Percentiles rank a stretch among this genome's conserved stretches.
These are phyloP conservation scores for Metroxylon sagu DNA, from an alignment of 176 grass and related monocot genomes.

Conservation along the genomic window DNA sequence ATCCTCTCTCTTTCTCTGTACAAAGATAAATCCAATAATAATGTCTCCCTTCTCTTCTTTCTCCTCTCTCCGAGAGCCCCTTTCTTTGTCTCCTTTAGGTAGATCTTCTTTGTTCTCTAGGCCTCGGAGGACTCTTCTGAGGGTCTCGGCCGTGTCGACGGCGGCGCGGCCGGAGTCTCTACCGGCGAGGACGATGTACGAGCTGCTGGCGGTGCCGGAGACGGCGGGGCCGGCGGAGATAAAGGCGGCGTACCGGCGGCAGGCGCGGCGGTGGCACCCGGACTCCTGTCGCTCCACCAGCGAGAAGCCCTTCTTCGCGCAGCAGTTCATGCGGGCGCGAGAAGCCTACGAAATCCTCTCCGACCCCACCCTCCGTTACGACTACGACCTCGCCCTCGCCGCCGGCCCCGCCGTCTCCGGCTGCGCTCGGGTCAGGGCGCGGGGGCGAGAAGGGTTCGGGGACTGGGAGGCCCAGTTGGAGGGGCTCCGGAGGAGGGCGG, in stretches of 20 bases:
- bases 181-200: slow-evolving; percentile 47
- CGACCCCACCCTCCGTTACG: slow-evolving; percentile 44
- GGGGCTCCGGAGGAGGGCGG: slow-evolving; percentile 35
- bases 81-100: too few relatives aligned
- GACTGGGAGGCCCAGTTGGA: slow-evolving; percentile 53
- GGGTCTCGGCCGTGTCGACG: background rate
- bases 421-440: background rate
- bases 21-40: too few relatives aligned
- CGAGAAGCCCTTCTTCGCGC: slow-evolving; percentile 20
- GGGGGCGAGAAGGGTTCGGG: slow-evolving; percentile 11
- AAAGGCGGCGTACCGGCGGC: slow-evolving; percentile 60
- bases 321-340: slow-evolving; percentile 53
- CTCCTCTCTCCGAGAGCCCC: too few relatives aligned
- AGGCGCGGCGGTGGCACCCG: slow-evolving; percentile 69
- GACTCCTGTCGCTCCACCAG: slow-evolving; percentile 40
- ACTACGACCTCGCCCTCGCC: slow-evolving; percentile 62
- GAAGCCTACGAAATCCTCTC: slow-evolving; percentile 86
- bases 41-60: too few relatives aligned
- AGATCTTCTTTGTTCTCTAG: too few relatives aligned
- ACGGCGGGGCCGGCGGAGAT: slow-evolving; percentile 52
- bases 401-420: slow-evolving; percentile 1
- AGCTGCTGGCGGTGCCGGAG: slow-evolving; percentile 44
- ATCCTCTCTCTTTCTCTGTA: too few relatives aligned
- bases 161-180: background rate
- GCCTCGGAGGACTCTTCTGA: too few relatives aligned